Evolutionary conservation across 108 stramenopile species (phyloP), one percentile per base, ranked within the genome.

Genomic region (Nitzschia sp.): DNA sequence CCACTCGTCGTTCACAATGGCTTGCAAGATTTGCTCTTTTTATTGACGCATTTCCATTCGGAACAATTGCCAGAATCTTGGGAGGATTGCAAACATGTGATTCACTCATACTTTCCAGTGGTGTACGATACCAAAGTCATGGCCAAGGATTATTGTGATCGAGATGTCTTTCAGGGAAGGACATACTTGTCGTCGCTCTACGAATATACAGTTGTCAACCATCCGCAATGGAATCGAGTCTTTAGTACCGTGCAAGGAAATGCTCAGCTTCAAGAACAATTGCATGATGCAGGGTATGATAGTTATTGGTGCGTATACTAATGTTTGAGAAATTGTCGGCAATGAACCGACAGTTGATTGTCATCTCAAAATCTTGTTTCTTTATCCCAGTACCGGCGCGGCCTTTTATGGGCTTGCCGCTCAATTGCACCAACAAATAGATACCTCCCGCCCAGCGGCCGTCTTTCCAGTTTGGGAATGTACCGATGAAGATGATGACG

Each of bases 1-100:
- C 93, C 93, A 21, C 54, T 94, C 17, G 74, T 94, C 28, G 79
- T 91, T 53, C 93, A 94, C 76, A 94, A 94, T 83, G 93, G 93
- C 0, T 76, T 90, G 46, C 84, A 86, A 85, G 93, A 94, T 68
- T 53, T 94, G 18, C 64, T 89, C 45, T 94, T 94, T 64, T 64
- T 94, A 4, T 53, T 94, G 61, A 85, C 93, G 2, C 93, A 94
- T 62, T 94, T 83, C 71, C 85, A 88, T 71, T 49, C 66, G 33
- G 65, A 57, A 3, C 64, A 26, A 23, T 80, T 94, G 1, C 93
- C 93, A 13, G 75, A 69, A 9, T 48, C 58, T 2, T 90, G 85
- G 64, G 72, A 68, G 38, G 83, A 85, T 31, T 77, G 81, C 34
- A 94, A 94, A 62, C 51, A 60, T 2, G 30, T 88, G 45, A 85